Conservation (phyloP, 345 rosid species). For the Eucalyptus pauciflora region DNA sequence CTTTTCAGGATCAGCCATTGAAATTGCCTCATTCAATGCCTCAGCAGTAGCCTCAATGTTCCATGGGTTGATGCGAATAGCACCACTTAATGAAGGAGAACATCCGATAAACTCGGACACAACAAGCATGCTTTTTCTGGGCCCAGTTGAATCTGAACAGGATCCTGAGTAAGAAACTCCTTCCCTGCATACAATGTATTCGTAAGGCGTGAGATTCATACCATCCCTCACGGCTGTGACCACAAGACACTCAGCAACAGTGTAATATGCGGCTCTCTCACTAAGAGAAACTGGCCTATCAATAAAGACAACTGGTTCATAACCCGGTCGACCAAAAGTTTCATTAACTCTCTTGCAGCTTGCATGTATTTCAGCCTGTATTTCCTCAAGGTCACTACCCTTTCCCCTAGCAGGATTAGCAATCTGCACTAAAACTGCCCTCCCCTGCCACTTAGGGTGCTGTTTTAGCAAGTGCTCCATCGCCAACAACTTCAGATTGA, state of each 20-base stretch:
- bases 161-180: constrained; percentile 35
- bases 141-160: constrained; percentile 17
- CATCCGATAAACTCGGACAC: constrained; percentile 81
- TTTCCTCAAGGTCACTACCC: constrained; percentile 61
- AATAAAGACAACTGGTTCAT: constrained; percentile 59
- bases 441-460: constrained; percentile 63
- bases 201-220: constrained; percentile 72
- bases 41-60: constrained; percentile 57
- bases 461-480: constrained; percentile 71
- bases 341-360: constrained; percentile 63
- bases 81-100: constrained; percentile 80
- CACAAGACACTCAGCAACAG: constrained; percentile 60
- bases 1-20: constrained; percentile 50
- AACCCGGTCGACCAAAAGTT: constrained; percentile 43
- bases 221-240: constrained; percentile 83
- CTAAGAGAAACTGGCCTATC: constrained; percentile 46
- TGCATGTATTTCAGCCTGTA: constrained; percentile 42
- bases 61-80: constrained; percentile 72
- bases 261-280: constrained; percentile 59
- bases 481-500: constrained; percentile 61
- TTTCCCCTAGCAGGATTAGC: constrained; percentile 62
- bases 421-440: constrained; percentile 64
- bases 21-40: constrained; percentile 70
- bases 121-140: constrained; percentile 65
- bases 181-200: constrained; percentile 60